Evolutionary conservation across 495 filamentous ascomycete species (phyloP), one percentile per base, ranked within the genome.

Genomic region (Aspergillus heteromorphus): DNA sequence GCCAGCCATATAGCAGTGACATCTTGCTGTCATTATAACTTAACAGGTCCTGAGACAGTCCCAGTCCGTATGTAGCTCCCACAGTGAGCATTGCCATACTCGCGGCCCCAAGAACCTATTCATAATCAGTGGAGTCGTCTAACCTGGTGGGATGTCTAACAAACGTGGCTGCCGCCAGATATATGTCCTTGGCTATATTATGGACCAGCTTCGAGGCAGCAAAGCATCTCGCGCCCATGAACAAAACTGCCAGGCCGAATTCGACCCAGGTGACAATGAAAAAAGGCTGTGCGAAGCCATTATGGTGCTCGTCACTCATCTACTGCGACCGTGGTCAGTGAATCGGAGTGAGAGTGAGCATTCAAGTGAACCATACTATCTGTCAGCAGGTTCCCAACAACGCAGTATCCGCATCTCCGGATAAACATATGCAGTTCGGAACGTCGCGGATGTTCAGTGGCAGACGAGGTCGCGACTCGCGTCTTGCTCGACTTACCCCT

Each of bases 261-360:
- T 50, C 36, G 16, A 51, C 36, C 53, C 53, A 56, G 2, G 34
- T 36, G 34, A 50, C 53, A 0, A 56, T 56, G 38, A 42, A 49
- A 17, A 25, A 56, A 2, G 53, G 30, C 36, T 50, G 36, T 27
- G 41, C 7, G n/a, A 49, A 43, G 53, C 53, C 53, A 27, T 27
- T 27, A 27, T 7, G 23, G 3, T 7, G 23, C 23, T 3, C 23
- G 23, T 27, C 23, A 7, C 23, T 27, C 8, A 20, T 52, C 27
- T 42, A 19, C 27, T 42, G 30, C 38, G 20, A 27, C 7, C 25
- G n/a, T n/a, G 13, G 40, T 31, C 11, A 19, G 20, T 31, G 20
- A 52, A 42, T 43, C 30, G 38, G 18, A 8, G 3, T 18, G 21
- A n/a, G n/a, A n/a, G n/a, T n/a, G n/a, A n/a, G n/a, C n/a, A n/a